A percentile compares a stretch with the other conserved stretches of the same genome.
Evolutionary conservation across 2,329 filamentous ascomycete species (phyloP).

Genomic region (Fusarium nanum): DNA sequence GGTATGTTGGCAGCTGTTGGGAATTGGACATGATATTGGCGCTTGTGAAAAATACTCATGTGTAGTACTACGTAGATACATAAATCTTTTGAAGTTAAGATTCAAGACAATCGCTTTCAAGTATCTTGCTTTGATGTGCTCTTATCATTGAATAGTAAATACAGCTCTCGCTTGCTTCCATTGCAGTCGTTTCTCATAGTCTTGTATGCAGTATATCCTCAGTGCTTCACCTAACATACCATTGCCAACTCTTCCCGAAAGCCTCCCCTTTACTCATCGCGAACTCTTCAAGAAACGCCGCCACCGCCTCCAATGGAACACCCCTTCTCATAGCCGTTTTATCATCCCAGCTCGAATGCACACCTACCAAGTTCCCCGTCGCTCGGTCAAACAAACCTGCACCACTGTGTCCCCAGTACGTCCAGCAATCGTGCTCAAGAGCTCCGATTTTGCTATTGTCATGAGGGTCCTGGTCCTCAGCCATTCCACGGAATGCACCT

Average conservation of each 20-base stretch:
- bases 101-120: not conserved
- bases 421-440: constrained; percentile 66
- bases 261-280: constrained; percentile 15
- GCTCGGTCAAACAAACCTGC: constrained; percentile 58
- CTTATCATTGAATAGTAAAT: not conserved
- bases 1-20: constrained; percentile 9
- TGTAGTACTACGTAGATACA: constrained; percentile 26
- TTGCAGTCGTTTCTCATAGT: not conserved
- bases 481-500: constrained; percentile 56
- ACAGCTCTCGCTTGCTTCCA: not conserved
- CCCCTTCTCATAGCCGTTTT: constrained; percentile 63
- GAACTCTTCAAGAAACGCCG: constrained; percentile 51
- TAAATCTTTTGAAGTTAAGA: constrained; percentile 21
- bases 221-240: constrained; percentile 23
- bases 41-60: constrained; percentile 23
- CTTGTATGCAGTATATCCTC: not conserved
- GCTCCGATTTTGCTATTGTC: constrained; percentile 65
- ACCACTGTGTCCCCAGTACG: constrained; percentile 67
- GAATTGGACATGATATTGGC: constrained; percentile 29
- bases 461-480: constrained; percentile 55
- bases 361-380: constrained; percentile 57
- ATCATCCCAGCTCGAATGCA: constrained; percentile 68
- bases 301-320: constrained; percentile 58
- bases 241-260: constrained; percentile 20
- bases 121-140: too few relatives aligned